Evolutionary conservation across 169 alveolate species (phyloP).

Genomic region (Eimeria maxima): DNA sequence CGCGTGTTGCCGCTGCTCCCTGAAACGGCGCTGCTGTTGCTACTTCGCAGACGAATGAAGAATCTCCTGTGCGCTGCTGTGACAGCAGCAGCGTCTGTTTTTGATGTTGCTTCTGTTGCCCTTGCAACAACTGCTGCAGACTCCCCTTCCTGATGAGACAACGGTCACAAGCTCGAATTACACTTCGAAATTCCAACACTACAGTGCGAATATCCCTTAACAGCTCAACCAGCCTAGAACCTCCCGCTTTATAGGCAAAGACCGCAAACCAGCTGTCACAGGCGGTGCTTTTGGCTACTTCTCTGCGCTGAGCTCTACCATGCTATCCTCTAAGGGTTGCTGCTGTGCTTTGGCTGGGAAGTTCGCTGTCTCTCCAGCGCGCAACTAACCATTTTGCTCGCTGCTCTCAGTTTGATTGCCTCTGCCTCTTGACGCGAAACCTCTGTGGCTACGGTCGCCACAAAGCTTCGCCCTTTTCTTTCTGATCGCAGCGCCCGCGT

Average conservation of each 20-base stretch:
- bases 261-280: not conserved
- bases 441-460: not conserved
- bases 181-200: not conserved
- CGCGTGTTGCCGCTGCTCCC: constrained; percentile 4
- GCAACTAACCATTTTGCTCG: not conserved
- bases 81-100: not conserved
- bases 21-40: not conserved
- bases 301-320: not conserved
- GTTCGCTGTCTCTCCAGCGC: not conserved
- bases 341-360: not conserved
- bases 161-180: not conserved
- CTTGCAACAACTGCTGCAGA: not conserved
- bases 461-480: not conserved
- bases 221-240: not conserved
- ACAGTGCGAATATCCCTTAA: not conserved
- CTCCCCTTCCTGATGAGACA: not conserved
- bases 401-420: not conserved
- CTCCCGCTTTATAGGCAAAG: not conserved
- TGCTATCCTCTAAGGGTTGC: not conserved
- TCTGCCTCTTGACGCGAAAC: not conserved
- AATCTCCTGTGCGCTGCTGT: not conserved
- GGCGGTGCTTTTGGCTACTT: not conserved
- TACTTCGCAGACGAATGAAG: constrained; percentile 33
- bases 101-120: not conserved
- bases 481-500: not conserved